Evolutionary conservation across 1,139 yeast species (phyloP), one percentile per base, ranked within the genome.

Genomic region (Nakaseomyces nivariensis): DNA sequence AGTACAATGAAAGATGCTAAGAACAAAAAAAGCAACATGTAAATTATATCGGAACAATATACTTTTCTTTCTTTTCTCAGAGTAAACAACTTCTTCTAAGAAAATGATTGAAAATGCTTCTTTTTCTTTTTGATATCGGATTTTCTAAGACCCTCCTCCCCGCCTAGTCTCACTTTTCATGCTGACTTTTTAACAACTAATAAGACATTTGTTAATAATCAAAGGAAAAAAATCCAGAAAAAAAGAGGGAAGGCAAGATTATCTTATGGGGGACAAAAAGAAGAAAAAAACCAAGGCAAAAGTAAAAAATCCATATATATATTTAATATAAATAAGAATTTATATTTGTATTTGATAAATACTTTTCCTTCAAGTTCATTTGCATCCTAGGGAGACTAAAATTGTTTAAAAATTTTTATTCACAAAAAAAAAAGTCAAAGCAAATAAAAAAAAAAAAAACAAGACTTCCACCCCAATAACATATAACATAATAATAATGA

Each of bases 401-500:
- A 17, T 17, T 17, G 22, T 17, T 17, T 17, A 17, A 17, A 17
- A 17, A 2, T 17, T 17, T 17, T 17, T 17, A 33, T 11, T 33
- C 2, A 33, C 6, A 33, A 4, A 11, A 33, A 4, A 11, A 33
- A 33, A 33, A 33, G 10, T 33, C 7, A 33, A 29, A 29, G 9
- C 31, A 29, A 29, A 29, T 29, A 29, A 29, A 9, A 2, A 7
- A 29, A 29, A 29, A 29, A 29, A 29, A 29, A n/a, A n/a, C n/a
- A n/a, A 29, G 9, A 29, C 22, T 17, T 17, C 22, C 32, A 29
- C 32, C 10, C 7, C 32, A 29, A 29, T 8, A 29, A 29, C 26
- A 47, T 5, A 47, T 25, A 37, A 17, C 26, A 11, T 17, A 33
- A 13, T 24, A 33, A 45, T 41, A 37, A 49, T 25, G 29, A 56